Evolutionary conservation across 257 asterid species (phyloP), one percentile per base, ranked within the genome.

Genomic region (Solanum pinnatisectum): DNA sequence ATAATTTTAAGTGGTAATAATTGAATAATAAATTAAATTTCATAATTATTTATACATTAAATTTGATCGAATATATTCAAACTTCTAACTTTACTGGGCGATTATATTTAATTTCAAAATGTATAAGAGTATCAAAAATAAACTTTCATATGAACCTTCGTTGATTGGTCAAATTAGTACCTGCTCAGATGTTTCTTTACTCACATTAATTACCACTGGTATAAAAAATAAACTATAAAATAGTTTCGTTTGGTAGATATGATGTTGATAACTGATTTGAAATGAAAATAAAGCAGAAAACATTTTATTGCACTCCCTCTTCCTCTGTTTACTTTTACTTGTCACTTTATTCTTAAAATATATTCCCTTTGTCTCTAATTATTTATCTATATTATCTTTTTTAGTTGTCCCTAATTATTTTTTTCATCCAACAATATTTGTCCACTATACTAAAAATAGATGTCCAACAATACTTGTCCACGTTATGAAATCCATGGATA

Each of bases 81-180:
- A 12, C 10, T 12, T 67, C 2, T 67, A 13, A 5, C 35, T 25
- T 0, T 1, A 6, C 33, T 0, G 3, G 8, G 2, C 10, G 25
- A 2, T 10, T 25, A 2, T 5, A 70, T 70, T 70, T 30, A 13
- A 14, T 30, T 70, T 15, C 39, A 70, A 30, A 70, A 20, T 30
- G 35, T 14, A 70, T 30, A 30, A 2, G 6, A 15, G 36, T 3
- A 67, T 27, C 18, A 67, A 68, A 27, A 68, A 30, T 11, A 18
- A 74, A 74, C 1, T 52, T 74, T 4, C 49, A 67, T 25, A 30
- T 11, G 30, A 74, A 74, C 5, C 52, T 74, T 36, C 83, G 5
- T 22, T 20, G 32, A 36, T 74, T 37, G 32, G 32, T 36, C 52
- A 74, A 73, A 74, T 74, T 74, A 74, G 20, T 37, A 74, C 52